Conservation (phyloP, 1,284 basidiomycete species). For the Heterobasidion occidentale region DNA sequence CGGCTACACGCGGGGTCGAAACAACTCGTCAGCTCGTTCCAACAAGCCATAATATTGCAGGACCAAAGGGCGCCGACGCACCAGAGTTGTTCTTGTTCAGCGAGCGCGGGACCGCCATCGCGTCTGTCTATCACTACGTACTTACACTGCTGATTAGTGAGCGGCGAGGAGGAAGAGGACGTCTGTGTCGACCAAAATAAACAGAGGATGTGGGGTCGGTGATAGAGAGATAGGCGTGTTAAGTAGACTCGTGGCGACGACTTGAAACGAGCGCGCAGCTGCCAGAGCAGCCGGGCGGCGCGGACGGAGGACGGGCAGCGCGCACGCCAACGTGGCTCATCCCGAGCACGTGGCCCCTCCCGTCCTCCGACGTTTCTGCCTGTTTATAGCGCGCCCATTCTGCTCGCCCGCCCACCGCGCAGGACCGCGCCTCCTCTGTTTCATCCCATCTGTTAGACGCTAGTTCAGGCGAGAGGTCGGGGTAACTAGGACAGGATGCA, state of each 20-base stretch:
- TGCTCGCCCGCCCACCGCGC: not conserved
- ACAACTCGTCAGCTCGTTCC: not conserved
- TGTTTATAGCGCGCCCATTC: not conserved
- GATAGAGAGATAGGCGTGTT: not conserved
- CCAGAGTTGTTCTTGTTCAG: slow-evolving; percentile 85
- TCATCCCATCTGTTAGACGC: not conserved
- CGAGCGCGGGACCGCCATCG: slow-evolving; percentile 10
- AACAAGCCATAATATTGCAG: not conserved
- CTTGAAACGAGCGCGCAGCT: not conserved
- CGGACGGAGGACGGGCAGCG: not conserved
- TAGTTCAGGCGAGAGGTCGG: not conserved
- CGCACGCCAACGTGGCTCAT: not conserved
- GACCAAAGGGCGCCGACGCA: slow-evolving; percentile 20
- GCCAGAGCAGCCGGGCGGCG: not conserved
- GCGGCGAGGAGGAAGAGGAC: not conserved
- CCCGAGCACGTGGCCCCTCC: not conserved
- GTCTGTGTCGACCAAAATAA: not conserved
- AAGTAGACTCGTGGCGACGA: not conserved
- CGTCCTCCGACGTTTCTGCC: not conserved
- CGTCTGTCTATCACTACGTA: not conserved
- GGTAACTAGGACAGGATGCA: slow-evolving; percentile 28
- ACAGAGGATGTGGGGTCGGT: not conserved
- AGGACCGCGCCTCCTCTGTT: not conserved
- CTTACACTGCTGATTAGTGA: not conserved
- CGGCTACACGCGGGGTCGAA: slow-evolving; percentile 40